A percentile compares a stretch with the other conserved stretches of the same genome.
Conservation (phyloP, 371 early-diverging fungal genomes). For the Zychaea mexicana region DNA sequence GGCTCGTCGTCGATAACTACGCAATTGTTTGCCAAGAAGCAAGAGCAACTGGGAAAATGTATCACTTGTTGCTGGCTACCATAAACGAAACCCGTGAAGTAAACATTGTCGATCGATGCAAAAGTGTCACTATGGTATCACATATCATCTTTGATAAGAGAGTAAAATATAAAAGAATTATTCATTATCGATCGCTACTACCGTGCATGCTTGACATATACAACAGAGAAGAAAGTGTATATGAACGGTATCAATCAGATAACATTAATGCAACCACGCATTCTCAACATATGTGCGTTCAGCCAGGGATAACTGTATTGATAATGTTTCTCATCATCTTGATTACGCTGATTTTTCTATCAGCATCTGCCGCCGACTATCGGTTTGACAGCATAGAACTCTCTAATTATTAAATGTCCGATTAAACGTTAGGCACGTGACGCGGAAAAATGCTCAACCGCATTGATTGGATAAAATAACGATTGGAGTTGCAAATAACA, state of each 20-base stretch:
- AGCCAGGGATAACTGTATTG: constrained; percentile 8
- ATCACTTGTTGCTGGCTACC: too few species aligned
- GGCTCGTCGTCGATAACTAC: too few species aligned
- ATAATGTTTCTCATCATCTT: constrained; percentile 1
- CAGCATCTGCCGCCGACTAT: background rate
- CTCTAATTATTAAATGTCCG: background rate
- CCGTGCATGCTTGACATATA: background rate
- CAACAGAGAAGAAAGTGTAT: background rate
- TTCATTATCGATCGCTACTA: too few species aligned
- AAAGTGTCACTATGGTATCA: too few species aligned
- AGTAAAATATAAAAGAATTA: too few species aligned
- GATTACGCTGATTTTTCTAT: background rate
- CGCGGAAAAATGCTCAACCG: background rate
- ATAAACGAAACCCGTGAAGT: too few species aligned
- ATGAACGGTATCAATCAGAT: background rate
- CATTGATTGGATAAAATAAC: too few species aligned
- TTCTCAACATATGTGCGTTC: background rate
- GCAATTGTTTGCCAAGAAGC: too few species aligned
- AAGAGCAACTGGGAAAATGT: too few species aligned
- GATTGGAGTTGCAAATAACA: too few species aligned
- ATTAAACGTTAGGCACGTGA: background rate
- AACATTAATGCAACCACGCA: background rate
- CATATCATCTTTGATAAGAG: too few species aligned
- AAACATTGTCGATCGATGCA: too few species aligned
- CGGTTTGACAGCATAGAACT: background rate